Evolutionary conservation across 2,329 filamentous ascomycete species (phyloP), one percentile per base, ranked within the genome.

Genomic region (Phialophora verrucosa): DNA sequence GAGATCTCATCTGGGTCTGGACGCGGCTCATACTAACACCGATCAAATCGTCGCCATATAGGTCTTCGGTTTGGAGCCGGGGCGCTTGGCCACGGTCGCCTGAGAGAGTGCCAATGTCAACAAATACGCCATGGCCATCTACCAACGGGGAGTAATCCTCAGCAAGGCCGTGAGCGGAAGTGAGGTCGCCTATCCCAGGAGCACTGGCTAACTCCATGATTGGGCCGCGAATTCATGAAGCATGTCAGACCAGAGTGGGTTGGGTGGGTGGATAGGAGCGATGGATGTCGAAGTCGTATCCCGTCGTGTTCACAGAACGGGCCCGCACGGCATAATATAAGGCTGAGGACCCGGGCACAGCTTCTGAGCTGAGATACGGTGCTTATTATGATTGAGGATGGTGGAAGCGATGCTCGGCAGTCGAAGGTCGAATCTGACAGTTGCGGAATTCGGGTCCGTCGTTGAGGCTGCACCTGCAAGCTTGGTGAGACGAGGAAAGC

Each of bases 11-110:
- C 51, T 83, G 81, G 58, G 82, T 85, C 74, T 89, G 87, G 50
- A 82, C 79, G 47, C 80, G 80, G 66, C 85, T 81, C 68, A 89
- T 87, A 73, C 86, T 88, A 72, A 88, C 80, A 2, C 85, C 86
- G 70, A 89, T 80, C 38, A 86, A 78, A 12, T 76, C 75, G 63
- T 75, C 71, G 49, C 65, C 65, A 56, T 67, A 61, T 12, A 69
- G 59, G 12, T 49, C 47, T 29, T 67, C 51, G 20, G 65, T 64
- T 10, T 63, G 62, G 10, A 69, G 53, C 49, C 49, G 53, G 14
- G 55, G 56, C 27, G 17, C 11, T 27, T 27, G 49, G 31, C 49
- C 31, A 50, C 49, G 32, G 23, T 56, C 38, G 32, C 35, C 67
- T 12, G 62, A 38, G 25, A 51, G 29, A 6, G 38, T 61, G 29